Evolutionary conservation across 1,284 basidiomycete genomes (phyloP), one percentile per base, ranked within the genome.

Genomic region (Mrakiaceae sp.): DNA sequence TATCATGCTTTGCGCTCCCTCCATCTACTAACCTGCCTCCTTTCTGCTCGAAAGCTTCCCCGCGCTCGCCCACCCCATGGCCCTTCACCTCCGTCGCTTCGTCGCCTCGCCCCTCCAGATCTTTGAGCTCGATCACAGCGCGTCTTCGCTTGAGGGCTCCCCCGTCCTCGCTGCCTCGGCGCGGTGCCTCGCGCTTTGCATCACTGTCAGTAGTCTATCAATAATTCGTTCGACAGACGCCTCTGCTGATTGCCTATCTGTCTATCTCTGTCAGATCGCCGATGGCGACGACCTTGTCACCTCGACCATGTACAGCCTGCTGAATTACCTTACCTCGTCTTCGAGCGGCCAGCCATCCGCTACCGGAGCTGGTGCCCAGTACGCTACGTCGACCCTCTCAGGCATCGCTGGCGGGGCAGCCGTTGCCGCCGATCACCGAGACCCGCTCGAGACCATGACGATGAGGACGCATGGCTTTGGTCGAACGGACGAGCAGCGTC

Each of bases 231-330:
- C 27, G 27, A 27, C 27, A 27, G 27, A 27, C 27, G 27, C 27
- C 27, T 27, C 27, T 16, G 44, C 47, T 67, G 62, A 66, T 16
- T n/a, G 59, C 42, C 39, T 56, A 39, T 48, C 4, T 68, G 58
- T 10, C 5, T 16, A 43, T 40, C 66, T 64, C 59, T 27, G 27
- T 27, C 68, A 91, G 88, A 79, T 90, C 64, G 85, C 89, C 11
- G 87, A 88, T 6, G 89, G 89, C 63, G 90, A 95, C 70, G 92
- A 95, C 73, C 82, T 94, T 57, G 83, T 93, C 71, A 87, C 94
- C 81, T 96, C 93, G 3, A 92, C 92, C 70, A 88, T 96, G 84
- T 97, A 98, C 75, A 94, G 92, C 8, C 81, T 98, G 12, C 81
- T 98, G 67, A 97, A 97, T 72, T 89, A 90, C 72, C 87, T 97